phyloP scores from a whole-genome alignment of 805 yeast genomes.

The Schwanniomyces vanrijiae region DNA sequence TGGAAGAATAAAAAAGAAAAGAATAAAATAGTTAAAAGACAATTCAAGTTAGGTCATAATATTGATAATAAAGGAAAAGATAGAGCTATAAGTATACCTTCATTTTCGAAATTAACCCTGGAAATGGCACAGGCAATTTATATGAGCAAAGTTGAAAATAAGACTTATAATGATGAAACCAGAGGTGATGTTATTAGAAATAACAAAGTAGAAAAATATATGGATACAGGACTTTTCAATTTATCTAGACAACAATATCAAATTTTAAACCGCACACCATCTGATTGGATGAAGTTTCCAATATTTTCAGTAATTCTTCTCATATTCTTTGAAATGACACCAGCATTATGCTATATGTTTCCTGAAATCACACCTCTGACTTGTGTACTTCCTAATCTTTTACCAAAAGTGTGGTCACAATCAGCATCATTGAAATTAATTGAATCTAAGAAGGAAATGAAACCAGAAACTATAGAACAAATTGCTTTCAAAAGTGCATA shows the following conservation, averaged over 20 bases:
- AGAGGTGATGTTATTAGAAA: conserved; percentile 19
- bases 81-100: conserved; percentile 27
- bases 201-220: conserved; percentile 7
- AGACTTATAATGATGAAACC: conserved; percentile 17
- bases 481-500: conserved; percentile 47
- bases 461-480: conserved; percentile 12
- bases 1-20: conserved; percentile 42
- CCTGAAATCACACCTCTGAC: conserved; percentile 62
- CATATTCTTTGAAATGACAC: conserved; percentile 55
- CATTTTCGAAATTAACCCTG: conserved; percentile 34
- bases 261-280: conserved; percentile 47
- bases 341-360: conserved; percentile 49
- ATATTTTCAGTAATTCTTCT: conserved; percentile 47
- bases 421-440: conserved; percentile 10
- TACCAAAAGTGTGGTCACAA: conserved; percentile 34
- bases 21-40: conserved; percentile 14
- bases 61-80: conserved; percentile 24
- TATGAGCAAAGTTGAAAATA: conserved; percentile 36
- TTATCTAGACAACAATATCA: conserved; percentile 53
- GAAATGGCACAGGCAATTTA: conserved; percentile 36
- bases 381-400: conserved; percentile 50
- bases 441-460: conserved; percentile 8
- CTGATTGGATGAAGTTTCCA: conserved; percentile 54
- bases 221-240: conserved; percentile 24
- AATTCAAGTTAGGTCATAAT: conserved; percentile 17